Percentiles rank a stretch among this genome's conserved stretches.
Conservation (phyloP, 768 basidiomycete species). For the Chalciporus piperatus region DNA sequence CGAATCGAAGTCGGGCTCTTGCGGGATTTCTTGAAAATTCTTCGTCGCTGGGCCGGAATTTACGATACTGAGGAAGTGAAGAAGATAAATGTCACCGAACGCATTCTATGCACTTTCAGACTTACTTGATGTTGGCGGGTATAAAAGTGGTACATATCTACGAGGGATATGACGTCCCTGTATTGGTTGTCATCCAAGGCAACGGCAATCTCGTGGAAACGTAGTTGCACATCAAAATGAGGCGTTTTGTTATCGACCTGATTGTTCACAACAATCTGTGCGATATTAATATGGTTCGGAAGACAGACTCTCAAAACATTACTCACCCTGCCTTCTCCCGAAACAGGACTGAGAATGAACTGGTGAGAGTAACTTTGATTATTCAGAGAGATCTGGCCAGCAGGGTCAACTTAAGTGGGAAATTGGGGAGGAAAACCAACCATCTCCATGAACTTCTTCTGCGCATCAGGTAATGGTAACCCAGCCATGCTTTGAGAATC, state of each 20-base stretch:
- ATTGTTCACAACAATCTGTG: constrained; percentile 79
- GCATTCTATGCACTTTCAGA: background rate
- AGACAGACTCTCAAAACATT: background rate
- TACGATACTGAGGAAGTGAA: constrained; percentile 56
- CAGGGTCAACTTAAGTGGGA: constrained; percentile 1
- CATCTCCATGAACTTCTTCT: constrained; percentile 72
- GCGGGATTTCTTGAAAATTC: constrained; percentile 60
- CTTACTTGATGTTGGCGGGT: constrained; percentile 75
- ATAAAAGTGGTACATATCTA: constrained; percentile 97
- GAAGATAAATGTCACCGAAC: constrained; percentile 1
- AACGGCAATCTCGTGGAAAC: constrained; percentile 92
- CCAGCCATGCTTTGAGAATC: constrained; percentile 80
- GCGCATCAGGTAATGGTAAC: constrained; percentile 58
- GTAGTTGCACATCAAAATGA: constrained; percentile 80
- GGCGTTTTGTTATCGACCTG: constrained; percentile 71
- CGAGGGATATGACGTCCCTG: constrained; percentile 84
- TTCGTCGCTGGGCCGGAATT: constrained; percentile 66
- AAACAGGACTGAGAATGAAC: constrained; percentile 92
- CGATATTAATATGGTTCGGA: background rate
- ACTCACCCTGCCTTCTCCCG: constrained; percentile 86
- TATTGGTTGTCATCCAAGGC: constrained; percentile 93
- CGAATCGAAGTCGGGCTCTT: constrained; percentile 72
- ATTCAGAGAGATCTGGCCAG: constrained; percentile 50
- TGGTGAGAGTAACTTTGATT: constrained; percentile 59
- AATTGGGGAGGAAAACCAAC: constrained; percentile 34